Evolutionary conservation across 2,329 filamentous ascomycete species (phyloP), one percentile per base, ranked within the genome.

Genomic region (Daldinia eschscholtzii): DNA sequence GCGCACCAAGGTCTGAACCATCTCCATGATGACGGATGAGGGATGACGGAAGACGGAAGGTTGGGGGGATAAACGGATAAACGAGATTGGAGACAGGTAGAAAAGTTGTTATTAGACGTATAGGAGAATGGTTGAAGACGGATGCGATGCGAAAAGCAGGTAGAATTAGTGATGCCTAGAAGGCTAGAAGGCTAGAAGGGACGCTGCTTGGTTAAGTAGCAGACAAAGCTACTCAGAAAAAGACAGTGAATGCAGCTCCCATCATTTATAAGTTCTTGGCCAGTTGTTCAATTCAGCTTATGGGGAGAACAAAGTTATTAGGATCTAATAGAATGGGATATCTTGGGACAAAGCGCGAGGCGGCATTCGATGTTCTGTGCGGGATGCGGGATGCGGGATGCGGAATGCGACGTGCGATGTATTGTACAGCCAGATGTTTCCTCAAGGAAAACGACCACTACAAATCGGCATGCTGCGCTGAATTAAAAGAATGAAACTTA

Each of bases 1-100:
- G 80, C 94, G 93, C 76, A 98, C 89, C 72, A 98, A 89, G 44
- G 91, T 91, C 79, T 94, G 84, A n/a, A 86, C 85, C 67, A 87
- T 80, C 79, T 87, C 85, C 84, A 87, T 85, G 39, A 57, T 59
- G 48, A 52, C 2, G 28, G 42, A 60, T n/a, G n/a, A n/a, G n/a
- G n/a, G n/a, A n/a, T n/a, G n/a, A n/a, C n/a, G n/a, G n/a, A n/a
- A n/a, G 48, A 52, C 2, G 28, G 42, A 60, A 59, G 37, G 30
- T n/a, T 18, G 23, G 20, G 15, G 1, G 12, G 42, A 30, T 12
- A 35, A 15, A n/a, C 23, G 18, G 35, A 15, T 4, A 35, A 15
- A n/a, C 23, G 18, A 12, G 12, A 1, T 18, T 6, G 35, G 13
- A 13, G 35, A 26, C 15, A 61, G 13, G 46, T 52, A 33, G 18